Evolutionary conservation across 75 land plant species (phyloP).

Genomic region (Isoetes taiwanensis): DNA sequence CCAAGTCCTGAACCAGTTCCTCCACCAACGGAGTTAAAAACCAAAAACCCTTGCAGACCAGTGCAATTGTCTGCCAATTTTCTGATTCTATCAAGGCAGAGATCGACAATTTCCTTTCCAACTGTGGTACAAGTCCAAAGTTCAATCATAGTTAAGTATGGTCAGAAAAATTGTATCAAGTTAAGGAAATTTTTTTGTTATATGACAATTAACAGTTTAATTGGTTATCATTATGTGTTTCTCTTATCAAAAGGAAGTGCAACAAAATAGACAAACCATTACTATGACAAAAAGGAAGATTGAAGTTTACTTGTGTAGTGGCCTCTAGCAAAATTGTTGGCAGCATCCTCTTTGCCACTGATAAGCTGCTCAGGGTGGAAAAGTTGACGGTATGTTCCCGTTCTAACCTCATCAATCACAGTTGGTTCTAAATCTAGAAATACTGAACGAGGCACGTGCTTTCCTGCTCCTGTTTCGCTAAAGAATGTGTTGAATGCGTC

Average conservation of each 20-base stretch:
- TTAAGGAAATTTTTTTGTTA: too few relatives aligned
- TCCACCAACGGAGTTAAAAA: constrained; percentile 16
- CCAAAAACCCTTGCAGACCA: constrained; percentile 27
- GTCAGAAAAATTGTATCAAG: too few relatives aligned
- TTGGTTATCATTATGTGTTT: too few relatives aligned
- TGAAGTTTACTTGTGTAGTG: constrained; percentile 18
- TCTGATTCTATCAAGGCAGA: constrained; percentile 18
- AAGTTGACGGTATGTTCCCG: constrained; percentile 4
- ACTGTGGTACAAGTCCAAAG: not conserved
- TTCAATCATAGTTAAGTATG: too few relatives aligned
- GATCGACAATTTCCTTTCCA: constrained; percentile 14
- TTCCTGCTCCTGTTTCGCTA: constrained; percentile 11
- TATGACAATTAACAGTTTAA: too few relatives aligned
- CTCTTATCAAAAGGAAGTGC: too few relatives aligned
- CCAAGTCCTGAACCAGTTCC: constrained; percentile 30
- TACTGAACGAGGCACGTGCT: constrained; percentile 24
- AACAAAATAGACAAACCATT: too few relatives aligned
- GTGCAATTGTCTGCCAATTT: constrained; percentile 22
- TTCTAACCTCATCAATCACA: constrained; percentile 19
- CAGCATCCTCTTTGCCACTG: constrained; percentile 23
- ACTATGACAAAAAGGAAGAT: too few relatives aligned
- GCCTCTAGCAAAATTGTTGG: constrained; percentile 19
- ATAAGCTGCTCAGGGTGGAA: not conserved
- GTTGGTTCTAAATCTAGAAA: constrained; percentile 25
- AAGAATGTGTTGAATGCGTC: too few relatives aligned